Evolutionary conservation across 2,329 filamentous ascomycete species (phyloP), one percentile per base, ranked within the genome.

Genomic region (Ophiostoma ips): DNA sequence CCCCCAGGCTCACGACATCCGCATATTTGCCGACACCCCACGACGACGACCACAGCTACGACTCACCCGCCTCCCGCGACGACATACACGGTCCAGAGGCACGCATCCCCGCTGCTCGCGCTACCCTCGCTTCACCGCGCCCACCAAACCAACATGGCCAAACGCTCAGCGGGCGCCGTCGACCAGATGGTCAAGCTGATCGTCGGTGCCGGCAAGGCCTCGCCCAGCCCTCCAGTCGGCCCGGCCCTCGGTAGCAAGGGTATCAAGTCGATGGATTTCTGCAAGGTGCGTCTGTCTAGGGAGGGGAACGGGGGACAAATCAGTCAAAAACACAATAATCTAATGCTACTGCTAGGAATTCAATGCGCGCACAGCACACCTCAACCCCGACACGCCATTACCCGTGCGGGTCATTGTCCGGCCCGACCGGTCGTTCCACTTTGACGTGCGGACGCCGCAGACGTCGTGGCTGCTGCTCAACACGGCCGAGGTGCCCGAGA

Each of bases 221-320:
- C 83, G 61, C 92, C 92, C 30, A 94, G 88, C 68, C 92, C 92
- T 33, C 92, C 92, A 5, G 89, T 98, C 61, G 92, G 92, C 73
- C 92, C 92, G 52, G 92, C 92, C 49, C 77, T 98, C 57, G 92
- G 92, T 70, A 90, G 83, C 66, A 96, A 95, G 73, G 92, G 92
- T 73, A 85, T 98, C 55, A 98, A 98, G 73, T 94, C 86, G 52
- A 98, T 98, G 83, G 92, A 98, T 69, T 98, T 96, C 66, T 96
- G 92, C 80, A 96, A 96, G 77, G 90, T 94, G 18, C 28, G 33
- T 30, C 11, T 38, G 15, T 40, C 38, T 30, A n/a, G n/a, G n/a
- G n/a, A n/a, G n/a, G n/a, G n/a, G n/a, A n/a, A n/a, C n/a, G n/a
- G n/a, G n/a, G n/a, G n/a, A n/a, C 6, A 5, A 11, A 3, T 31